Conservation (phyloP, 148 eudicot genomes). For the Drosera capensis region DNA sequence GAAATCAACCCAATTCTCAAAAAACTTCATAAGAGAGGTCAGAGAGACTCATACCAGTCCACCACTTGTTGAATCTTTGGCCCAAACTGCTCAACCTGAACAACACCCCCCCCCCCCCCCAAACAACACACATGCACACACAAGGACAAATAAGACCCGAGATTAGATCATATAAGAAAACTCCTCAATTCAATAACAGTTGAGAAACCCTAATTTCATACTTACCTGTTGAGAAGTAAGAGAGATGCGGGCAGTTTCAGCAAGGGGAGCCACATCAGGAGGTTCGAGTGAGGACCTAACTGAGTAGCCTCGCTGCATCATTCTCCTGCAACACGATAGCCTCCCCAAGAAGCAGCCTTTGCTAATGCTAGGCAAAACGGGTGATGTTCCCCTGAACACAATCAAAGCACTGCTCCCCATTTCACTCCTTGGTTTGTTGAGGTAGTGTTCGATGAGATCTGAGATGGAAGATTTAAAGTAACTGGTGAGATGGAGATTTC, state of each 20-base stretch:
- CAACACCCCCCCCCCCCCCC: no score
- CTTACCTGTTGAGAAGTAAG: conserved; percentile 59
- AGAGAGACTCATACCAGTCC: conserved; percentile 43
- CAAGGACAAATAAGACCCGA: no score
- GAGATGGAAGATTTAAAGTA: no score
- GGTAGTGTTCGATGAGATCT: no score
- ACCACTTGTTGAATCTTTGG: conserved; percentile 83
- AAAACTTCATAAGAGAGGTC: background rate
- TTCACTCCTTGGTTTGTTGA: no score
- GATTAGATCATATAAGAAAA: no score
- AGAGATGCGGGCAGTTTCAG: conserved; percentile 74
- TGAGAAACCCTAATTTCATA: no score
- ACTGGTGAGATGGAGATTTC: no score
- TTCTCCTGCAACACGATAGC: background rate
- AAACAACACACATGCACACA: no score
- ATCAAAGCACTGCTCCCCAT: conserved; percentile 7
- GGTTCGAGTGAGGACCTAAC: conserved; percentile 33
- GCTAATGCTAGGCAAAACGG: background rate
- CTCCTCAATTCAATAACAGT: no score
- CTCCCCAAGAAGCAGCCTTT: background rate
- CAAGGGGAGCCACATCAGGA: conserved; percentile 61
- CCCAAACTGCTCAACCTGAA: conserved; percentile 66
- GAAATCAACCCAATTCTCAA: background rate
- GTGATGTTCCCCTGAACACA: background rate
- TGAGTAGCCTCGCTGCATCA: background rate